A percentile compares a stretch with the other conserved stretches of the same genome.
These are phyloP conservation scores for Bipolaris gigantea DNA, from an alignment of 2,329 filamentous ascomycete genomes.

Conservation along the genomic window DNA sequence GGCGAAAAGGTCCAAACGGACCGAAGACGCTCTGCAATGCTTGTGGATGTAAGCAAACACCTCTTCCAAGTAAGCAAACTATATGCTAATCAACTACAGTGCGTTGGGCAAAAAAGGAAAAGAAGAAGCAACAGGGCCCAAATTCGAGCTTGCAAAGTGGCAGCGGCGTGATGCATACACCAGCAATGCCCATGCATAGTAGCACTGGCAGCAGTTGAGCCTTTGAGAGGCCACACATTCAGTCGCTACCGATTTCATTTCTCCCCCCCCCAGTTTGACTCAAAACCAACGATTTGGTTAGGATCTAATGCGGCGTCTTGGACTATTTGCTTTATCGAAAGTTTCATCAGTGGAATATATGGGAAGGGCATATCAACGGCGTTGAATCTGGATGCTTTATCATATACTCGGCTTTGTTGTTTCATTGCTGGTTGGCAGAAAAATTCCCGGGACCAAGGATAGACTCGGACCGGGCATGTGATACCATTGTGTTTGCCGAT, in stretches of 20 bases:
- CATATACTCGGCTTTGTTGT: background rate
- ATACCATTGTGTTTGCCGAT: conserved; percentile 3
- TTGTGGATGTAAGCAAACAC: conserved; percentile 70
- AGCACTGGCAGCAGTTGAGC: conserved; percentile 39
- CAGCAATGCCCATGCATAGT: conserved; percentile 32
- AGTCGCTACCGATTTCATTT: background rate
- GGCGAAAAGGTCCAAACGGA: conserved; percentile 89
- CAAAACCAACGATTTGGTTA: background rate
- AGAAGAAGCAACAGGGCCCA: conserved; percentile 59
- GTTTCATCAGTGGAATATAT: background rate
- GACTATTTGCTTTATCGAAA: background rate
- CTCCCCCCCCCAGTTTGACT: background rate
- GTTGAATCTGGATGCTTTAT: conserved; percentile 2
- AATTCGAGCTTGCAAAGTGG: conserved; percentile 17
- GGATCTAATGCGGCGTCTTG: background rate
- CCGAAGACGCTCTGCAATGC: conserved; percentile 96
- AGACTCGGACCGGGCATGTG: conserved; percentile 8
- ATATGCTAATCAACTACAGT: conserved; percentile 45
- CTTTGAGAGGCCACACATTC: background rate
- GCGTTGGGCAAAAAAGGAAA: conserved; percentile 71
- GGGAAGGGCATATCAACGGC: conserved; percentile 9
- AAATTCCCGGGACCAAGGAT: conserved; percentile 1
- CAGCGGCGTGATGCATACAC: conserved; percentile 23
- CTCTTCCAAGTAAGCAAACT: background rate
- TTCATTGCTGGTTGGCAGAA: conserved; percentile 3